Conservation (phyloP, 2,329 filamentous ascomycete genomes). For the Diaporthe helianthi region DNA sequence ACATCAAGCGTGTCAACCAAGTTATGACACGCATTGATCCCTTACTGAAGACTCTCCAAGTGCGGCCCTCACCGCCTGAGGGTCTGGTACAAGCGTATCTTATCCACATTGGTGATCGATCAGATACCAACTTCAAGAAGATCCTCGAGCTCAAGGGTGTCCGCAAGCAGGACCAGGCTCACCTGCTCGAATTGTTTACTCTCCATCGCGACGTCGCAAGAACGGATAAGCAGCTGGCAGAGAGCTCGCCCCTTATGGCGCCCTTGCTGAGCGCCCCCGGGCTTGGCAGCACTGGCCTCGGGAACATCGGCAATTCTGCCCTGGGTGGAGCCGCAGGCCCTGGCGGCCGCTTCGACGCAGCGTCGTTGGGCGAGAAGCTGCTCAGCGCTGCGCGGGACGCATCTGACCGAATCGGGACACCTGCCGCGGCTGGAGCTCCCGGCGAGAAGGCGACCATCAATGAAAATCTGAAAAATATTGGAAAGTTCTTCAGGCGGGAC, state of each 20-base stretch:
- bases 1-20: conserved; percentile 84
- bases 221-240: conserved; percentile 72
- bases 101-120: conserved; percentile 93
- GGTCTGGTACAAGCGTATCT: conserved; percentile 96
- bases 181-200: conserved; percentile 84
- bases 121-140: conserved; percentile 94
- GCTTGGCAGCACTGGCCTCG: conserved; percentile 44
- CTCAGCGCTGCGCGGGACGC: conserved; percentile 88
- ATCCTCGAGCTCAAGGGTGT: conserved; percentile 96
- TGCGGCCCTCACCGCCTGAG: conserved; percentile 88
- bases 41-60: conserved; percentile 94
- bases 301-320: conserved; percentile 49
- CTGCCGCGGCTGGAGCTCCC: conserved; percentile 45
- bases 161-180: conserved; percentile 79
- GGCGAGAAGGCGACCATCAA: conserved; percentile 77
- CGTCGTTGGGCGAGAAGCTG: conserved; percentile 83
- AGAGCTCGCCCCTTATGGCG: conserved; percentile 74
- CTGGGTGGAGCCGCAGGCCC: conserved; percentile 46
- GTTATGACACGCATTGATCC: conserved; percentile 89
- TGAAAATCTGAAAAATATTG: conserved; percentile 93
- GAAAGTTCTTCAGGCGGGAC: conserved; percentile 93
- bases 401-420: conserved; percentile 77
- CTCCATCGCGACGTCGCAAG: conserved; percentile 79
- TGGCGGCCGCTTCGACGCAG: conserved; percentile 73
- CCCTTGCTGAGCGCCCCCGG: conserved; percentile 62